phyloP scores from a whole-genome alignment of 2,329 filamentous ascomycete species.

The Tolypocladium endophyticum region DNA sequence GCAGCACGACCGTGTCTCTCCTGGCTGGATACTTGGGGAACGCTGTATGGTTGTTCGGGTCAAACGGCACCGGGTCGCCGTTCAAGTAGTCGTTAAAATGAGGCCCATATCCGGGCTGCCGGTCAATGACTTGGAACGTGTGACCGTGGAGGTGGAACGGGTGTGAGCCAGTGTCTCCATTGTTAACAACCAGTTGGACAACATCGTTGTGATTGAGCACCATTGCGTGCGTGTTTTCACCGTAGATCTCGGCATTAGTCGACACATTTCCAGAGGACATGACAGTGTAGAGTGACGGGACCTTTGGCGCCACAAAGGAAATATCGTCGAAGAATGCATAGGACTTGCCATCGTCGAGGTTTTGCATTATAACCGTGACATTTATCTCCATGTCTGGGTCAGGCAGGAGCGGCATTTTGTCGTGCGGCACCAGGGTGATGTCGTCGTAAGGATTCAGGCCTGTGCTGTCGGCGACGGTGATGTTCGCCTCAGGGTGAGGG shows the following conservation, averaged over 20 bases:
- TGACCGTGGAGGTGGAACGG: background rate
- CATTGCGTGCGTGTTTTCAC: background rate
- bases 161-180: background rate
- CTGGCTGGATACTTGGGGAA: background rate
- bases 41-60: background rate
- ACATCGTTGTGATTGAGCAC: background rate
- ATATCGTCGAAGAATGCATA: background rate
- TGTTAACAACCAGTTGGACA: background rate
- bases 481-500: background rate
- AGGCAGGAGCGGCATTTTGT: background rate
- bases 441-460: background rate
- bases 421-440: background rate
- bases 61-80: background rate
- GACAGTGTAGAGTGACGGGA: background rate
- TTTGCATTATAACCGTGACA: background rate
- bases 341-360: background rate
- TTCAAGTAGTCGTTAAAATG: background rate
- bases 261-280: background rate
- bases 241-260: background rate
- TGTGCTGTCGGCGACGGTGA: background rate
- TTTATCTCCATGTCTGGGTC: background rate
- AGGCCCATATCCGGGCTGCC: background rate
- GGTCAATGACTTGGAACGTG: background rate
- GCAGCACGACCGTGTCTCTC: background rate
- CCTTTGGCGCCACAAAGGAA: background rate